Evolutionary conservation across 2,329 filamentous ascomycete species (phyloP).

Genomic region (Aureobasidium leucospermi): DNA sequence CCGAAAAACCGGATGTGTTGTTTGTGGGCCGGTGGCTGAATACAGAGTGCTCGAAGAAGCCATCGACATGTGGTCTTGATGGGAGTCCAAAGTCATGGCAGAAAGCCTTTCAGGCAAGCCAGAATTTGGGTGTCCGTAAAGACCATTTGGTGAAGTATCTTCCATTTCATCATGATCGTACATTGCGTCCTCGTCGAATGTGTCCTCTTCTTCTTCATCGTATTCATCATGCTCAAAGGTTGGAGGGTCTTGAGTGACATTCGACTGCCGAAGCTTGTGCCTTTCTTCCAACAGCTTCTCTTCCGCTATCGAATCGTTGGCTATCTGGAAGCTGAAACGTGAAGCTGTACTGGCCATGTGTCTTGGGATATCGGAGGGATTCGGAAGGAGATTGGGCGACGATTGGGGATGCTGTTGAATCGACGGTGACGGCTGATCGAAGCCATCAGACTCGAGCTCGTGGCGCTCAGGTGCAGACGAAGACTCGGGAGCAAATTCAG

Average conservation of each 20-base stretch:
- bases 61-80: background rate
- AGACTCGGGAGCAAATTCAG: slow-evolving; percentile 1
- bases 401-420: background rate
- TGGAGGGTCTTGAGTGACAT: background rate
- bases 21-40: background rate
- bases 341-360: slow-evolving; percentile 60
- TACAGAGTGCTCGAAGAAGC: slow-evolving; percentile 1
- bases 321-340: slow-evolving; percentile 76
- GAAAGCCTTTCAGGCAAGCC: background rate
- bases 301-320: slow-evolving; percentile 56
- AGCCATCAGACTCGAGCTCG: background rate
- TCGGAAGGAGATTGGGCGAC: background rate
- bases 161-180: slow-evolving; percentile 43
- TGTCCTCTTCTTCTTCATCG: slow-evolving; percentile 23
- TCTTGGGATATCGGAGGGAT: slow-evolving; percentile 26
- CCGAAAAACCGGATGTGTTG: background rate
- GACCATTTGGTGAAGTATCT: background rate
- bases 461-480: background rate
- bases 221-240: background rate
- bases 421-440: background rate
- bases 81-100: background rate
- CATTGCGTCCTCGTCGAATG: slow-evolving; percentile 34
- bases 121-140: background rate
- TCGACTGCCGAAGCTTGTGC: slow-evolving; percentile 56
- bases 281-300: slow-evolving; percentile 66